Conservation (phyloP, 495 filamentous ascomycete species). For the Penicillium herquei region DNA sequence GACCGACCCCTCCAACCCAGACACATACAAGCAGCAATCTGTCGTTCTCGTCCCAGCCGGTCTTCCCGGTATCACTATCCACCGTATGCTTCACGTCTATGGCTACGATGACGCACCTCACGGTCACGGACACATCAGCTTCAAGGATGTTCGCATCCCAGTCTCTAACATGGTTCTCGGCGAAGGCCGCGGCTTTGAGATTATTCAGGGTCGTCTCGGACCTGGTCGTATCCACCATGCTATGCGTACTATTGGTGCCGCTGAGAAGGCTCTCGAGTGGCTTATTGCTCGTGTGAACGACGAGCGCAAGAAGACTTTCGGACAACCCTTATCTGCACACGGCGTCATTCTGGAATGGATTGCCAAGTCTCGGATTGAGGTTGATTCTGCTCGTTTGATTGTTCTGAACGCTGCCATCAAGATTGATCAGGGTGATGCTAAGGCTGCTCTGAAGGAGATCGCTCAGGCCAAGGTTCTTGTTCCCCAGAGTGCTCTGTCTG, state of each 20-base stretch:
- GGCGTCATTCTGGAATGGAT: slow-evolving; percentile 95
- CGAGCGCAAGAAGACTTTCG: slow-evolving; percentile 80
- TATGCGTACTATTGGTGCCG: slow-evolving; percentile 86
- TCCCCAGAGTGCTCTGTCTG: slow-evolving; percentile 69
- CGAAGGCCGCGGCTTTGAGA: slow-evolving; percentile 91
- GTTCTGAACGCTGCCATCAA: slow-evolving; percentile 88
- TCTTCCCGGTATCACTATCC: slow-evolving; percentile 73
- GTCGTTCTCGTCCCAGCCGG: slow-evolving; percentile 80
- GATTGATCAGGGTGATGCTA: slow-evolving; percentile 80
- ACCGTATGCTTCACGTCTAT: slow-evolving; percentile 86
- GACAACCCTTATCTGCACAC: slow-evolving; percentile 73
- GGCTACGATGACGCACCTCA: slow-evolving; percentile 95
- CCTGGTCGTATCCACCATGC: slow-evolving; percentile 93
- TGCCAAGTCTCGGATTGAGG: slow-evolving; percentile 83
- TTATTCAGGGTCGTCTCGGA: slow-evolving; percentile 89
- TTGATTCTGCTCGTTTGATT: slow-evolving; percentile 80
- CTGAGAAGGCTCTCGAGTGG: slow-evolving; percentile 83
- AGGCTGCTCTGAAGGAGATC: slow-evolving; percentile 78
- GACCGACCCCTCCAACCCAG: slow-evolving; percentile 64
- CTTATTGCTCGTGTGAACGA: slow-evolving; percentile 89
- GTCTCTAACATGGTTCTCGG: slow-evolving; percentile 77
- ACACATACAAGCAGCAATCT: slow-evolving; percentile 83
- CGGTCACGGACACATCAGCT: slow-evolving; percentile 86
- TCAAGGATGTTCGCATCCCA: slow-evolving; percentile 82
- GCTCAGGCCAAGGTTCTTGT: slow-evolving; percentile 85